phyloP scores from a whole-genome alignment of 371 early-diverging fungal species.

The Mortierella sp. region DNA sequence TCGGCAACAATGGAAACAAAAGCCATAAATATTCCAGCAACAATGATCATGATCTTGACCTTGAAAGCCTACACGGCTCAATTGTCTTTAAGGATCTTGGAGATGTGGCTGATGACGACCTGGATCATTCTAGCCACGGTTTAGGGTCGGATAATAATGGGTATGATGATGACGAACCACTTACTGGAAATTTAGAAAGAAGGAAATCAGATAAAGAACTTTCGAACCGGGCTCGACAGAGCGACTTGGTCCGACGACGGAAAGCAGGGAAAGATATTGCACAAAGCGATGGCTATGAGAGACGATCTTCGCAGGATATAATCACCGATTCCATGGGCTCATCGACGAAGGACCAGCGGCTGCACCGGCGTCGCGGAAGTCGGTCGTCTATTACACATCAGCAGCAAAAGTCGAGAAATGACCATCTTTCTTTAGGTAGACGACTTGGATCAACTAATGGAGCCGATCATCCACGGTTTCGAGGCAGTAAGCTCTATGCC shows the following conservation, averaged over 20 bases:
- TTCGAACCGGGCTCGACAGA: slow-evolving; percentile 17
- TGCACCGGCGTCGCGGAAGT: slow-evolving; percentile 20
- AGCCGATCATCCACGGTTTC: slow-evolving; percentile 52
- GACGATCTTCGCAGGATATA: slow-evolving; percentile 6
- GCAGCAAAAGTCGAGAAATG: slow-evolving; percentile 3
- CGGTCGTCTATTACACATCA: slow-evolving; percentile 18
- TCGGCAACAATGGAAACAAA: slow-evolving; percentile 6
- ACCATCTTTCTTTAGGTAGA: not conserved
- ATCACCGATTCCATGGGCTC: not conserved
- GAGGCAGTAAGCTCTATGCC: slow-evolving; percentile 43
- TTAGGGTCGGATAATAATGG: not conserved
- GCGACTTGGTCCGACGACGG: slow-evolving; percentile 23
- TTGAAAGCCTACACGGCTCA: slow-evolving; percentile 53
- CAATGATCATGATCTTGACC: slow-evolving; percentile 45
- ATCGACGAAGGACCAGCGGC: not conserved
- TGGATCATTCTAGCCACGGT: not conserved
- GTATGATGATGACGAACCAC: not conserved
- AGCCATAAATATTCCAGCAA: not conserved
- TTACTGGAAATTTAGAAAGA: not conserved
- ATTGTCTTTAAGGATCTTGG: slow-evolving; percentile 37
- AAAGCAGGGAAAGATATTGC: slow-evolving; percentile 8
- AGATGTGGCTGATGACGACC: not conserved
- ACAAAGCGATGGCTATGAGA: not conserved
- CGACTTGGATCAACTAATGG: slow-evolving; percentile 44
- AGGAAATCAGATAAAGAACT: not conserved